Conservation (phyloP, 192 early-diverging fungal species). For the Entomortierella parvispora region DNA sequence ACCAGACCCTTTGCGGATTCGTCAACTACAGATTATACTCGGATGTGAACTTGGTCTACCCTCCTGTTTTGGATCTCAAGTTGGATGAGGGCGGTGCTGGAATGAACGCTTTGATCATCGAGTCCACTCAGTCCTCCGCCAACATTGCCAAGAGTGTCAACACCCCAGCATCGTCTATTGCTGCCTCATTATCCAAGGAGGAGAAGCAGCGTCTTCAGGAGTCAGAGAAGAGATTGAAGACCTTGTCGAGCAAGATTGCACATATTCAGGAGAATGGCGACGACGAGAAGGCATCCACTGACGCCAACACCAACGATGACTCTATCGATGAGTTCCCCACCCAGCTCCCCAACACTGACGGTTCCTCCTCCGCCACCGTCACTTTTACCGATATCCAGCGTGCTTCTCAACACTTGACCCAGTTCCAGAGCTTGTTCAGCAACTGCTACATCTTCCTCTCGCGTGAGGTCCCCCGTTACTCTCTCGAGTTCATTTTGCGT, state of each 20-base stretch:
- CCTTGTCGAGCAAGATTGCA: slow-evolving; percentile 54
- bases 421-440: slow-evolving; percentile 62
- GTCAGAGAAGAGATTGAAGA: slow-evolving; percentile 62
- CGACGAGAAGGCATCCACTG: slow-evolving; percentile 10
- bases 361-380: slow-evolving; percentile 49
- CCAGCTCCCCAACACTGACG: slow-evolving; percentile 44
- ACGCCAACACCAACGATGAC: slow-evolving; percentile 36
- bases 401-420: slow-evolving; percentile 54
- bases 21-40: slow-evolving; percentile 94
- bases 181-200: slow-evolving; percentile 47
- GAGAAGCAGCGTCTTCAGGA: slow-evolving; percentile 55
- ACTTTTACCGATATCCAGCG: slow-evolving; percentile 63
- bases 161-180: slow-evolving; percentile 10
- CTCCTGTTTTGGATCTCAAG: slow-evolving; percentile 80
- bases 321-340: slow-evolving; percentile 64
- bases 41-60: slow-evolving; percentile 90
- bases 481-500: slow-evolving; percentile 91
- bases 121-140: slow-evolving; percentile 57
- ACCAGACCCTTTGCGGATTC: slow-evolving; percentile 92
- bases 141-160: slow-evolving; percentile 48
- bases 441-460: slow-evolving; percentile 88
- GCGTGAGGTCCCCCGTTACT: slow-evolving; percentile 93
- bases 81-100: slow-evolving; percentile 72
- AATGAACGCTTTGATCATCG: slow-evolving; percentile 73
- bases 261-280: slow-evolving; percentile 54